Evolutionary conservation across 805 yeast genomes (phyloP).

Genomic region (Yamadazyma sp.): DNA sequence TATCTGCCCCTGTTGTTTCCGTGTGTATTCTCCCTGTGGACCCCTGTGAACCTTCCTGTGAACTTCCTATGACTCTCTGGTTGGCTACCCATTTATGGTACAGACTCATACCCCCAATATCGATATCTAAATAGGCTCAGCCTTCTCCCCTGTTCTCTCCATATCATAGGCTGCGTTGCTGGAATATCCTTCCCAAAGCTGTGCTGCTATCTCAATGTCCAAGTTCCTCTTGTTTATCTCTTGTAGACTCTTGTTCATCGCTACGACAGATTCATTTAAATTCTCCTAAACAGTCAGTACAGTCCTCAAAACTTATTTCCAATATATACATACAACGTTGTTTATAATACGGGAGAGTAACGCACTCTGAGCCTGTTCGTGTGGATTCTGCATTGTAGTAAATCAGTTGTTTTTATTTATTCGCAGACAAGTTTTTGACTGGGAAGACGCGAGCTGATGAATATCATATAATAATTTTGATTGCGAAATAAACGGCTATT

Average conservation of each 20-base stretch:
- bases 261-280: slow-evolving; percentile 66
- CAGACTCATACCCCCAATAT: too few relatives aligned
- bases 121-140: slow-evolving; percentile 51
- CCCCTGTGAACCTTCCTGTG: too few relatives aligned
- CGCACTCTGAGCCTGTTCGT: slow-evolving; percentile 77
- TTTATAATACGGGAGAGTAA: slow-evolving; percentile 72
- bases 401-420: too few relatives aligned
- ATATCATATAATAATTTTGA: too few relatives aligned
- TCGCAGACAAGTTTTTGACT: too few relatives aligned
- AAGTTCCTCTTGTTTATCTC: slow-evolving; percentile 65
- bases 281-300: slow-evolving; percentile 47
- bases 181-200: slow-evolving; percentile 77
- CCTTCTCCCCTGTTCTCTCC: slow-evolving; percentile 61
- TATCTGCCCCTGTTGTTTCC: too few relatives aligned
- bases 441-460: too few relatives aligned
- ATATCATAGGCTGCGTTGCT: slow-evolving; percentile 70
- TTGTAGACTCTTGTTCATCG: slow-evolving; percentile 60
- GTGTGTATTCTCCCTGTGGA: too few relatives aligned
- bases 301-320: neutral
- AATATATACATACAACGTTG: slow-evolving; percentile 59
- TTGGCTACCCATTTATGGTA: too few relatives aligned
- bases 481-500: neutral
- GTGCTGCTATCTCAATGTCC: slow-evolving; percentile 68
- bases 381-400: slow-evolving; percentile 76
- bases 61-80: too few relatives aligned